These are phyloP conservation scores for Dactylorhiza incarnata DNA, from an alignment of 106 monocot genomes.

Conservation along the genomic window DNA sequence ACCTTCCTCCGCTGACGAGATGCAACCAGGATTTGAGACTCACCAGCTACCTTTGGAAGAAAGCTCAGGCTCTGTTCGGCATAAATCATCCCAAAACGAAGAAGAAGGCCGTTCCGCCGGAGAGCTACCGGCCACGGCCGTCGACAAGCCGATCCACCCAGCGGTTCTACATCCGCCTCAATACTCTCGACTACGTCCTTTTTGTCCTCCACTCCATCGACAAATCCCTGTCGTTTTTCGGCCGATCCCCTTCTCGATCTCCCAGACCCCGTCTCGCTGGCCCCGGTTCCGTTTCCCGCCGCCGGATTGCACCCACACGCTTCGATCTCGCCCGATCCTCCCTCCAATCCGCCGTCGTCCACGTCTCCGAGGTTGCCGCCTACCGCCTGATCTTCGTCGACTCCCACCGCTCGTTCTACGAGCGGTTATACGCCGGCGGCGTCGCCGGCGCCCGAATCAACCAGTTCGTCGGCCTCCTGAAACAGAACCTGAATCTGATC, in stretches of 20 bases:
- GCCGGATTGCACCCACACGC: conserved; percentile 5
- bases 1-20: conserved; percentile 33
- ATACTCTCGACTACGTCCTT: conserved; percentile 39
- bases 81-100: not conserved
- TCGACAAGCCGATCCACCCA: conserved; percentile 32
- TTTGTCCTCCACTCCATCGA: conserved; percentile 29
- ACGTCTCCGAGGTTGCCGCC: conserved; percentile 29
- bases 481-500: conserved; percentile 24
- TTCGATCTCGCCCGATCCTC: conserved; percentile 26
- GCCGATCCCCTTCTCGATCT: not conserved
- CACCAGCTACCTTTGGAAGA: conserved; percentile 27
- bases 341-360: conserved; percentile 23
- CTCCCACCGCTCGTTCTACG: conserved; percentile 17
- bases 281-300: conserved; percentile 1
- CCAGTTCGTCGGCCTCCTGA: conserved; percentile 10
- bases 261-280: not conserved
- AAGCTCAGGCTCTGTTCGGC: conserved; percentile 8
- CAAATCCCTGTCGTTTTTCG: conserved; percentile 21
- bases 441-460: conserved; percentile 5
- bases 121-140: conserved; percentile 11
- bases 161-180: conserved; percentile 35
- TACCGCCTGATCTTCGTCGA: conserved; percentile 31
- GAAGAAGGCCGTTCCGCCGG: not conserved
- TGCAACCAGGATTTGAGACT: conserved; percentile 52
- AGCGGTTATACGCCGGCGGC: conserved; percentile 12